Conservation (phyloP, 768 basidiomycete species). For the Psilocybe cyanescens region DNA sequence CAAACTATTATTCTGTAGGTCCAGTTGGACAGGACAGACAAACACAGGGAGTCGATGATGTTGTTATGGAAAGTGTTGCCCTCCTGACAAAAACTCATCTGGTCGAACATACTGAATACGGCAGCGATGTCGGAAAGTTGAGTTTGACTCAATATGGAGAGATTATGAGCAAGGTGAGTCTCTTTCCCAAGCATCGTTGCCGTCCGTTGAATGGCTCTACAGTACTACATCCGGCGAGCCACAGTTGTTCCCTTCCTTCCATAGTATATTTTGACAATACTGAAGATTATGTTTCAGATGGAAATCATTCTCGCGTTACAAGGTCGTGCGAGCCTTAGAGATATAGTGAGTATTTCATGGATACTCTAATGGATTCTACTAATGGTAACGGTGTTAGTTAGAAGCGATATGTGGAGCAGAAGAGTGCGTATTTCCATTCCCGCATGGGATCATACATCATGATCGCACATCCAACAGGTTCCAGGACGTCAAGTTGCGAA, state of each 20-base stretch:
- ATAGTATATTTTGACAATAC: not conserved
- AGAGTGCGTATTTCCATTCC: constrained; percentile 50
- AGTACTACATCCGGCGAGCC: constrained; percentile 78
- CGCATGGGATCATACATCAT: not conserved
- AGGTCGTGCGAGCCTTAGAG: constrained; percentile 56
- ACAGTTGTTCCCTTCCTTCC: constrained; percentile 48
- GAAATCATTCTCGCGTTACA: constrained; percentile 62
- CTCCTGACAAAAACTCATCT: constrained; percentile 65
- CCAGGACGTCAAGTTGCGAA: constrained; percentile 67
- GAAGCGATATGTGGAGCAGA: constrained; percentile 67
- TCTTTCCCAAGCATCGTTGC: too few relatives aligned
- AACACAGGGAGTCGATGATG: constrained; percentile 71
- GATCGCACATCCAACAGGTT: constrained; percentile 46
- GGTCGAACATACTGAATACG: constrained; percentile 42
- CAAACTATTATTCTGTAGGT: constrained; percentile 69
- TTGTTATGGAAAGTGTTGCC: constrained; percentile 69
- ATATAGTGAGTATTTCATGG: constrained; percentile 56
- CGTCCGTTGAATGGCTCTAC: not conserved
- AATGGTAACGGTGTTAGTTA: constrained; percentile 41
- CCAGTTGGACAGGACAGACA: constrained; percentile 58
- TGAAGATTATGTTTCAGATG: constrained; percentile 52
- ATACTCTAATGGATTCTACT: not conserved
- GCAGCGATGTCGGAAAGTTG: constrained; percentile 45
- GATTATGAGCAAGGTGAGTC: constrained; percentile 80
- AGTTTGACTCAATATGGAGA: constrained; percentile 78